phyloP scores from a whole-genome alignment of 2,329 filamentous ascomycete species.

The Zasmidium angulare region DNA sequence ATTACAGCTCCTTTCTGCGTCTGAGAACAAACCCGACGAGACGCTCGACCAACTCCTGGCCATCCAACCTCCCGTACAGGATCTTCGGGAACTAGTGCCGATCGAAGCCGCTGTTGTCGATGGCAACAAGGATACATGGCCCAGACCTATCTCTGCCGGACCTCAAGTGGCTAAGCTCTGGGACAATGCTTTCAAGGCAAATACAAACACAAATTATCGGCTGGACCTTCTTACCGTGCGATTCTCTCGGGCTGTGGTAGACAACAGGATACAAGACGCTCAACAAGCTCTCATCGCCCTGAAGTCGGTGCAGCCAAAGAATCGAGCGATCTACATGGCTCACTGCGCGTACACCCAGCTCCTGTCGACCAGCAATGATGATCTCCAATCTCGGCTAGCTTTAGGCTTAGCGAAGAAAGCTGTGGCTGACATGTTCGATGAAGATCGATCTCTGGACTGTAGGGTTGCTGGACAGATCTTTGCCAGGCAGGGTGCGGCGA shows the following conservation, averaged over 20 bases:
- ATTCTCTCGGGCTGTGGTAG: slow-evolving; percentile 31
- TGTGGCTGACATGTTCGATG: slow-evolving; percentile 33
- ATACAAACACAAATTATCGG: slow-evolving; percentile 22
- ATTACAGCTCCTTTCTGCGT: slow-evolving; percentile 29
- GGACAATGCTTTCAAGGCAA: slow-evolving; percentile 31
- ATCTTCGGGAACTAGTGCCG: slow-evolving; percentile 27
- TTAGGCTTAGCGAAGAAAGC: slow-evolving; percentile 33
- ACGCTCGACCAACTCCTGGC: slow-evolving; percentile 27
- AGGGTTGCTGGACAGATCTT: slow-evolving; percentile 36
- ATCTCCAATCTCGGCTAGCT: slow-evolving; percentile 31
- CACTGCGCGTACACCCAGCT: slow-evolving; percentile 36
- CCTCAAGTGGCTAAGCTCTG: slow-evolving; percentile 33
- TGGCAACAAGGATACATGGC: slow-evolving; percentile 25
- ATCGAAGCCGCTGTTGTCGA: slow-evolving; percentile 33
- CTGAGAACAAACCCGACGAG: slow-evolving; percentile 19
- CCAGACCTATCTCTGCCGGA: slow-evolving; percentile 27
- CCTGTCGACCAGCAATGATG: slow-evolving; percentile 29
- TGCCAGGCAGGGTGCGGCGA: slow-evolving; percentile 26
- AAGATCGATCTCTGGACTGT: slow-evolving; percentile 30
- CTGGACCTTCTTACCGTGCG: slow-evolving; percentile 30
- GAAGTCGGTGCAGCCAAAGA: slow-evolving; percentile 32
- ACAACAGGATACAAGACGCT: slow-evolving; percentile 33
- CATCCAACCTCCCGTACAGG: slow-evolving; percentile 26
- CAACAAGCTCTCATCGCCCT: slow-evolving; percentile 36
- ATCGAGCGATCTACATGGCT: slow-evolving; percentile 35